Percentiles rank a stretch among this genome's conserved stretches.
Conservation (phyloP, 2,329 filamentous ascomycete species). For the Paraphoma sp. region DNA sequence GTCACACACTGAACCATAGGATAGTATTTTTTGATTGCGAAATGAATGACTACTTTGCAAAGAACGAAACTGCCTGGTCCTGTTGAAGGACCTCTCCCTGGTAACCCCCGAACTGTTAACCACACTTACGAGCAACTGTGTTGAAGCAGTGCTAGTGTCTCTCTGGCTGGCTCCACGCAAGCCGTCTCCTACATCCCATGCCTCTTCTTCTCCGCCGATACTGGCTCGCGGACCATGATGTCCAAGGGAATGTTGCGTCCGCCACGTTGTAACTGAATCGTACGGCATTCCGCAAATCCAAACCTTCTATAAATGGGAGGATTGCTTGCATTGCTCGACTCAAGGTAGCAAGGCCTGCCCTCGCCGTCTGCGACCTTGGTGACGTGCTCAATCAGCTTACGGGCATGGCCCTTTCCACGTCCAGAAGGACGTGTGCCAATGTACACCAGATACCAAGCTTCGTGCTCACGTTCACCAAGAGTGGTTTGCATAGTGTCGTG, state of each 20-base stretch:
- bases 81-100: slow-evolving; percentile 29
- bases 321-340: slow-evolving; percentile 75
- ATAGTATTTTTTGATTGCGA: too few species aligned
- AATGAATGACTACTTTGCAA: background rate
- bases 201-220: slow-evolving; percentile 24
- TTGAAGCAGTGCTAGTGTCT: slow-evolving; percentile 29
- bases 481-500: slow-evolving; percentile 74
- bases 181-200: slow-evolving; percentile 6
- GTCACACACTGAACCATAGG: too few species aligned
- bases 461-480: slow-evolving; percentile 69
- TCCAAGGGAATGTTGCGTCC: slow-evolving; percentile 69
- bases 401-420: slow-evolving; percentile 75
- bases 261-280: slow-evolving; percentile 68
- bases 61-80: slow-evolving; percentile 6
- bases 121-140: slow-evolving; percentile 16
- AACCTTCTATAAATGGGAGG: slow-evolving; percentile 75
- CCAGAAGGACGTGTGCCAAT: slow-evolving; percentile 76
- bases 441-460: slow-evolving; percentile 84
- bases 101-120: background rate
- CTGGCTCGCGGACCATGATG: slow-evolving; percentile 82
- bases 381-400: slow-evolving; percentile 74
- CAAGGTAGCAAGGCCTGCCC: slow-evolving; percentile 74
- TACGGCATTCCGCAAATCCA: slow-evolving; percentile 71
- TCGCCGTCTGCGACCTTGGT: slow-evolving; percentile 70
- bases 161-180: background rate